Conservation (phyloP, 768 basidiomycete genomes). For the Lentinus brumalis region DNA sequence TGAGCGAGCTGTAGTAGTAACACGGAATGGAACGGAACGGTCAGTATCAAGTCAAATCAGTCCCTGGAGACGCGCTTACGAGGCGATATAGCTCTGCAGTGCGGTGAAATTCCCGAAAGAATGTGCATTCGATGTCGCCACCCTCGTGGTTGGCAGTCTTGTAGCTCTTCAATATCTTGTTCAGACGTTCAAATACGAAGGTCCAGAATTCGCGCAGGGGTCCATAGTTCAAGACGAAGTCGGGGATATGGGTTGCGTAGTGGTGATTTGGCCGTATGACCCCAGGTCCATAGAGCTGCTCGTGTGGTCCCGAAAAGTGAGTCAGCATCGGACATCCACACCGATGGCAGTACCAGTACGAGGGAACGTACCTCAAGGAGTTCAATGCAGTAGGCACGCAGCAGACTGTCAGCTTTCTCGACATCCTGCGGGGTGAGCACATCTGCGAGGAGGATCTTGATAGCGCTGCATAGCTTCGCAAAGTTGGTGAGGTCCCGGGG, state of each 20-base stretch:
- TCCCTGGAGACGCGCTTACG: too few species aligned
- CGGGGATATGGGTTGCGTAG: constrained; percentile 34
- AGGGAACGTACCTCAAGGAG: constrained; percentile 28
- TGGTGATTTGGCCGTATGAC: constrained; percentile 41
- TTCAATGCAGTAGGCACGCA: constrained; percentile 26
- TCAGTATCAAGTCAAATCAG: too few species aligned
- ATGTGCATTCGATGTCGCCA: constrained; percentile 28
- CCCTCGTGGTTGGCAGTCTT: constrained; percentile 35
- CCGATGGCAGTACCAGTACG: not conserved
- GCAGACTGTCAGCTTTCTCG: constrained; percentile 13
- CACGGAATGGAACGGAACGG: too few species aligned
- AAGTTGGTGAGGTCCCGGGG: constrained; percentile 7
- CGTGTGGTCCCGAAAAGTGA: too few species aligned
- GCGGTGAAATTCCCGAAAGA: not conserved
- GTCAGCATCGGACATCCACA: too few species aligned
- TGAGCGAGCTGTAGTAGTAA: too few species aligned
- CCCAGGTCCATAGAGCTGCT: constrained; percentile 36
- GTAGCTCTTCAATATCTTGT: constrained; percentile 39
- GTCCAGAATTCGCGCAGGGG: constrained; percentile 38
- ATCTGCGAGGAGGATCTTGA: constrained; percentile 11
- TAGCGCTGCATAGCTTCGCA: constrained; percentile 9
- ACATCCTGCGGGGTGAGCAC: not conserved
- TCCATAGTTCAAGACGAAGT: constrained; percentile 33
- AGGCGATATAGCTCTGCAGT: constrained; percentile 27
- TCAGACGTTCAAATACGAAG: constrained; percentile 36